phyloP scores from a whole-genome alignment of 257 asterid species.

The Nicotiana undulata region DNA sequence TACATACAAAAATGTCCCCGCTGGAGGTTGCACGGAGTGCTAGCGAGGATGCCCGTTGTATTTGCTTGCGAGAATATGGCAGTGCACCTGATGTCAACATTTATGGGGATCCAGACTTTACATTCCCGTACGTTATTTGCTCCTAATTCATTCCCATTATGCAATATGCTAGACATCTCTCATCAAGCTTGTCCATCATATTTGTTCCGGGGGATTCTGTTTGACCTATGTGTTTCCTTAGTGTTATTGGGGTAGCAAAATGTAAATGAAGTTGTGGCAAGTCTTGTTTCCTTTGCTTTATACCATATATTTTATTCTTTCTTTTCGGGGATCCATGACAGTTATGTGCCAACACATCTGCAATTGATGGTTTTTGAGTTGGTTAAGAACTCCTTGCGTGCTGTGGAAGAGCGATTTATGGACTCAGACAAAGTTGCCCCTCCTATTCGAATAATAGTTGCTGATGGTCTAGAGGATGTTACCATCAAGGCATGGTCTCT shows the following conservation, averaged over 20 bases:
- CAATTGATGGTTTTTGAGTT: conserved; percentile 94
- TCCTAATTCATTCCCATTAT: neutral
- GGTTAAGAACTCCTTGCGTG: conserved; percentile 94
- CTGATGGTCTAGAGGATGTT: conserved; percentile 95
- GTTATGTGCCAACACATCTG: conserved; percentile 87
- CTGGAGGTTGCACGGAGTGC: conserved; percentile 76
- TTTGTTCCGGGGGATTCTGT: neutral
- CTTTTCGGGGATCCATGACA: conserved; percentile 13
- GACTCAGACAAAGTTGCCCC: conserved; percentile 82
- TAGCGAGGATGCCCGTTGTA: conserved; percentile 79
- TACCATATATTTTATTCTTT: neutral
- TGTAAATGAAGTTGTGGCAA: neutral
- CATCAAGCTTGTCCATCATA: neutral
- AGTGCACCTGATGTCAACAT: conserved; percentile 75
- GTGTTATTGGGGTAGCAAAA: neutral
- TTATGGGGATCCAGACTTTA: conserved; percentile 79
- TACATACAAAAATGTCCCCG: conserved; percentile 92
- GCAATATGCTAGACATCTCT: neutral
- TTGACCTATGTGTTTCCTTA: neutral
- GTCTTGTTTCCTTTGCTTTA: neutral
- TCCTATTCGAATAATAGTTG: conserved; percentile 80
- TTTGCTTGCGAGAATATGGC: conserved; percentile 82
- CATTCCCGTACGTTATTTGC: conserved; percentile 63
- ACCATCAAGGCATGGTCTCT: conserved; percentile 66
- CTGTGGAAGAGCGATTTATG: conserved; percentile 81